Evolutionary conservation across 306 rosid species (phyloP).

Genomic region (Pterocarpus santalinus): DNA sequence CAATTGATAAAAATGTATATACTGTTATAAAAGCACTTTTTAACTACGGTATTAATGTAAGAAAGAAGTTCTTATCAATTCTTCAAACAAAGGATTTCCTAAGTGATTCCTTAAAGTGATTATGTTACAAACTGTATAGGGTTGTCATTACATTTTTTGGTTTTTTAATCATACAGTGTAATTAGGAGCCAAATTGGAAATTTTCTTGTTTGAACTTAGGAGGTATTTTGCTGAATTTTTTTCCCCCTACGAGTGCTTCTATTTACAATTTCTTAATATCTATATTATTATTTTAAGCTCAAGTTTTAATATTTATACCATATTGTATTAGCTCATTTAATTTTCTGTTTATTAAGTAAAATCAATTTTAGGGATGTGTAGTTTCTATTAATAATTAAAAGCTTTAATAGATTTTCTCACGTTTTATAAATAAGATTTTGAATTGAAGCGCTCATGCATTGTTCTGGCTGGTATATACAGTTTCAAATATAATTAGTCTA

Average conservation of each 20-base stretch:
- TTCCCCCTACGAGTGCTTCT: neutral
- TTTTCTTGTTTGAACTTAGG: constrained; percentile 8
- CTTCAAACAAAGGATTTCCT: constrained; percentile 21
- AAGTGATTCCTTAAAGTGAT: constrained; percentile 1
- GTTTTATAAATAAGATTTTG: constrained; percentile 26
- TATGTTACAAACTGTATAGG: constrained; percentile 1
- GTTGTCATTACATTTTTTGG: neutral
- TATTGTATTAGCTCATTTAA: constrained; percentile 25
- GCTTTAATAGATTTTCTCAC: neutral
- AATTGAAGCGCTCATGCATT: constrained; percentile 8
- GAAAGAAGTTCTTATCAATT: constrained; percentile 4
- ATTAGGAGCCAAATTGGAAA: neutral
- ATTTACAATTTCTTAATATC: neutral
- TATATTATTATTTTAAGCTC: constrained; percentile 16
- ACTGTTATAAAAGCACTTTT: constrained; percentile 17
- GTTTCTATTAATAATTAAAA: constrained; percentile 27
- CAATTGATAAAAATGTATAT: neutral
- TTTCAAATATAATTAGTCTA: neutral
- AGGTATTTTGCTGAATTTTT: constrained; percentile 6
- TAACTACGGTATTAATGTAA: constrained; percentile 1
- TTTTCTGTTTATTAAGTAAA: constrained; percentile 14
- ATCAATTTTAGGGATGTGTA: constrained; percentile 19
- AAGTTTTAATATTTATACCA: neutral
- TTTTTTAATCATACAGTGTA: neutral
- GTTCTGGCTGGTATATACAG: constrained; percentile 14